Conservation (phyloP, 1,139 yeast genomes). For the Protomyces inundatus region DNA sequence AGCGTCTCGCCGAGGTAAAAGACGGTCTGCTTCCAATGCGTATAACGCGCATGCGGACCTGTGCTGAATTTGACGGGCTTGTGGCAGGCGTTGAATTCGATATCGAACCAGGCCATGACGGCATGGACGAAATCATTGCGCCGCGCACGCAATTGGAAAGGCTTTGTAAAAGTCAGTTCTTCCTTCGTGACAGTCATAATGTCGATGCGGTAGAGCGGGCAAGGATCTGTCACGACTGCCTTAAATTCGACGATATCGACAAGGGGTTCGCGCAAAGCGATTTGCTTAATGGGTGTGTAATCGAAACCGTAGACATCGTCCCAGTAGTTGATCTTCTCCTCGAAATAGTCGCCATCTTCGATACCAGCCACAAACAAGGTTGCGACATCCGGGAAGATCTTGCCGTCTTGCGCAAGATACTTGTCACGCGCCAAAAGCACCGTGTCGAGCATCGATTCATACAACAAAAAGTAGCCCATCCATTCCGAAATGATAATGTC, state of each 20-base stretch:
- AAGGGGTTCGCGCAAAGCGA: slow-evolving; percentile 88
- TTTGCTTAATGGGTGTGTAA: slow-evolving; percentile 63
- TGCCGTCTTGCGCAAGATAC: slow-evolving; percentile 79
- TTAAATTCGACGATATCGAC: slow-evolving; percentile 86
- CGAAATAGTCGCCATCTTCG: slow-evolving; percentile 91
- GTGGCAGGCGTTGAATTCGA: slow-evolving; percentile 60
- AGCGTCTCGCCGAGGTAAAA: slow-evolving; percentile 77
- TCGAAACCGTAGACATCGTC: slow-evolving; percentile 96
- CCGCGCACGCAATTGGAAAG: slow-evolving; percentile 65
- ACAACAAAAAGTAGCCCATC: slow-evolving; percentile 97
- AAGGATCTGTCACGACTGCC: slow-evolving; percentile 67
- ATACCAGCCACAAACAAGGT: slow-evolving; percentile 85
- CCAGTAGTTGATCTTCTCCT: slow-evolving; percentile 92
- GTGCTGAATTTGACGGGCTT: slow-evolving; percentile 44
- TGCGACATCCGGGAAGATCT: slow-evolving; percentile 93
- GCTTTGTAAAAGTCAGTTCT: slow-evolving; percentile 67
- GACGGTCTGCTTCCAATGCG: slow-evolving; percentile 91
- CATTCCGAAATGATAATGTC: slow-evolving; percentile 96
- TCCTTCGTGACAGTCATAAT: slow-evolving; percentile 80
- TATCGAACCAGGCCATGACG: slow-evolving; percentile 89
- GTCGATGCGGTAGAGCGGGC: slow-evolving; percentile 73
- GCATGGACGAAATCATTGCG: slow-evolving; percentile 85
- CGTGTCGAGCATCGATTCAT: slow-evolving; percentile 97
- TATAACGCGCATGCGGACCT: slow-evolving; percentile 46
- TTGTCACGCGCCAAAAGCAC: slow-evolving; percentile 91